phyloP scores from a whole-genome alignment of 225 moss, liverwort and hornwort genomes.

The Rhytidiadelphus loreus region DNA sequence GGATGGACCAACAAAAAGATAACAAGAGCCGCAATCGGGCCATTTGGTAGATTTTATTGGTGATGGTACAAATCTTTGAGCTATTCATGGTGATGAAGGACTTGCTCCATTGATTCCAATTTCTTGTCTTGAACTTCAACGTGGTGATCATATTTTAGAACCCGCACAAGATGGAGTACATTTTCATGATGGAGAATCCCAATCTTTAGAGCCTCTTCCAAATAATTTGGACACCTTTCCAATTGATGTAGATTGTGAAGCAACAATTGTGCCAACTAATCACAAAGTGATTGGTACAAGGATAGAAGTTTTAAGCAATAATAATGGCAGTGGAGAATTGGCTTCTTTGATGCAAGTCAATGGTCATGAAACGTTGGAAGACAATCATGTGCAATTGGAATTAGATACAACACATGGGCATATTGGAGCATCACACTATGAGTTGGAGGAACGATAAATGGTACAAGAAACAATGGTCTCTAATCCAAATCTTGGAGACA shows the following conservation, averaged over 20 bases:
- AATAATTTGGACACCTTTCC: neutral
- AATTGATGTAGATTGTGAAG: neutral
- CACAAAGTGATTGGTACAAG: too few species aligned
- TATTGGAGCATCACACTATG: neutral
- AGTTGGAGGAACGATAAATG: too few species aligned
- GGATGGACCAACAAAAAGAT: neutral
- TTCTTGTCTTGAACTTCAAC: neutral
- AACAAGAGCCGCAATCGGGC: rapidly evolving
- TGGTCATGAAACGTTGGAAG: too few species aligned
- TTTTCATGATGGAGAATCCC: neutral
- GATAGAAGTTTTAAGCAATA: neutral
- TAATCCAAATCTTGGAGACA: neutral
- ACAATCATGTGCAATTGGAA: neutral
- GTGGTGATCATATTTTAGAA: too few species aligned
- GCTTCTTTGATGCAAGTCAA: neutral
- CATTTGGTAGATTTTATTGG: neutral
- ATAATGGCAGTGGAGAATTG: neutral
- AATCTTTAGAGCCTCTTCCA: too few species aligned
- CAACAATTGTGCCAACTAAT: neutral
- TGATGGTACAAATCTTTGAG: neutral
- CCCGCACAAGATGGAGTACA: neutral
- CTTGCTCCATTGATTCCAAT: neutral
- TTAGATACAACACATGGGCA: neutral
- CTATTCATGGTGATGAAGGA: neutral
- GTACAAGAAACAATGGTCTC: too few species aligned